phyloP scores from a whole-genome alignment of 768 basidiomycete genomes.

The Saitozyma podzolica region DNA sequence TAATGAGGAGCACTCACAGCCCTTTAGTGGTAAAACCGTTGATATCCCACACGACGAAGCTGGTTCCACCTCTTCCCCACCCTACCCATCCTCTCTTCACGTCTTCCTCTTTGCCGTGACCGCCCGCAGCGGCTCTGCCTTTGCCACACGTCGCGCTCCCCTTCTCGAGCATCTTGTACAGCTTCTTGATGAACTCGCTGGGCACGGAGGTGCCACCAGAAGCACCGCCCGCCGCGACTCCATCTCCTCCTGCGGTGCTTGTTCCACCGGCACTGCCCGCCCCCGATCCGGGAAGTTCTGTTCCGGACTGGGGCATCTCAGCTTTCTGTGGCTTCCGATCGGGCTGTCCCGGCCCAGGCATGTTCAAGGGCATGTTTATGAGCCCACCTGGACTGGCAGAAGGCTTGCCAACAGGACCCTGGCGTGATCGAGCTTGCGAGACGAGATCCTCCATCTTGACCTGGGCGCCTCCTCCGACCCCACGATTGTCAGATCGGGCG shows the following conservation, averaged over 20 bases:
- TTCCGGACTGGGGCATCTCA: too few relatives aligned
- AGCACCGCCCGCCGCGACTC: too few relatives aligned
- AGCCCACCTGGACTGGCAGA: slow-evolving; percentile 10
- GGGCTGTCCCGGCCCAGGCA: too few relatives aligned
- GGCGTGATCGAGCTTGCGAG: neutral
- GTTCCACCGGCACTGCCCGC: neutral
- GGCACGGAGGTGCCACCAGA: slow-evolving; percentile 14
- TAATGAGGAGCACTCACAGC: slow-evolving; percentile 31
- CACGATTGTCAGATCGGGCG: too few relatives aligned
- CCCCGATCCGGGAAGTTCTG: too few relatives aligned
- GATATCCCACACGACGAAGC: slow-evolving; percentile 51
- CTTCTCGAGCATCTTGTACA: slow-evolving; percentile 48
- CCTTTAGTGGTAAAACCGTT: slow-evolving; percentile 48
- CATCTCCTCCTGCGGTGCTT: too few relatives aligned
- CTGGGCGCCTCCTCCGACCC: slow-evolving; percentile 2
- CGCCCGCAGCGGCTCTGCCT: slow-evolving; percentile 21
- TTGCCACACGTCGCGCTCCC: slow-evolving; percentile 32
- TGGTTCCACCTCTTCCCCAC: slow-evolving; percentile 41
- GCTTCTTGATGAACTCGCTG: slow-evolving; percentile 50
- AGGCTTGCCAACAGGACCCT: slow-evolving; percentile 1
- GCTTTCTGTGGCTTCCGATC: neutral
- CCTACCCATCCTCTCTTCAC: slow-evolving; percentile 34
- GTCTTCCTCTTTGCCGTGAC: too few relatives aligned
- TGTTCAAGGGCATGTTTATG: slow-evolving; percentile 10
- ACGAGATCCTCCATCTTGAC: slow-evolving; percentile 26